Percentiles rank a stretch among this genome's conserved stretches.
Conservation (phyloP, 176 grass and related monocot genomes). For the Bothriochloa decipiens region DNA sequence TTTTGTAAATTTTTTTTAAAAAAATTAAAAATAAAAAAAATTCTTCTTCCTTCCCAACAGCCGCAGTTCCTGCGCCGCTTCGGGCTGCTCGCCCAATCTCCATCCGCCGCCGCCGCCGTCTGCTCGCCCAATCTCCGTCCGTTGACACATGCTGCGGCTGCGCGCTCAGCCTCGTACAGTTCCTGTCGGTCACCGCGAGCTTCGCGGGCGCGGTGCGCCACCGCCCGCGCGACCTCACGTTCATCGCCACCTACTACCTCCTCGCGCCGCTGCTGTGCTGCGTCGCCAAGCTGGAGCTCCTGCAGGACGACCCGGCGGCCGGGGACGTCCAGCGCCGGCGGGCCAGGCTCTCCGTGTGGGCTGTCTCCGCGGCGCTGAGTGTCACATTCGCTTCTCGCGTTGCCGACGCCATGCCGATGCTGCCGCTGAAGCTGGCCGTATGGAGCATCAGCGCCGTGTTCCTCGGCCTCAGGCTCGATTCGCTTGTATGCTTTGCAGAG, state of each 20-base stretch:
- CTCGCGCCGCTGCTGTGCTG: slow-evolving; percentile 23
- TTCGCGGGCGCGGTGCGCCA: slow-evolving; percentile 23
- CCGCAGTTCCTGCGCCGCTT: no score
- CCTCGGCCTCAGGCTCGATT: neutral
- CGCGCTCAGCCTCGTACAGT: neutral
- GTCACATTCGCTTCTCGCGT: neutral
- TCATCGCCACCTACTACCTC: slow-evolving; percentile 26
- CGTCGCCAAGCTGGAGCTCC: neutral
- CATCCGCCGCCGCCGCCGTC: no score
- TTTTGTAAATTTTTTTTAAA: no score
- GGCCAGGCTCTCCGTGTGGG: slow-evolving; percentile 3
- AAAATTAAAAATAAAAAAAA: no score
- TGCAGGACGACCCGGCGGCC: neutral
- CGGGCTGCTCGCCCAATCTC: no score
- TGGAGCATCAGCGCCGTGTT: slow-evolving; percentile 11
- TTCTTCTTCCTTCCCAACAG: no score
- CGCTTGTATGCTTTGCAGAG: neutral
- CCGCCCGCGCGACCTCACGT: slow-evolving; percentile 26
- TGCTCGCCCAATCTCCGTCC: no score
- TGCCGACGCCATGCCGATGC: neutral
- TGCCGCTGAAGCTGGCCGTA: slow-evolving; percentile 32
- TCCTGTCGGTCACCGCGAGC: neutral
- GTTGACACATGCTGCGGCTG: no score
- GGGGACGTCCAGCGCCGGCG: neutral
- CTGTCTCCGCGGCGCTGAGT: neutral